Percentiles rank a stretch among this genome's conserved stretches.
Conservation (phyloP, 1,284 basidiomycete genomes). For the Amylostereum areolatum region DNA sequence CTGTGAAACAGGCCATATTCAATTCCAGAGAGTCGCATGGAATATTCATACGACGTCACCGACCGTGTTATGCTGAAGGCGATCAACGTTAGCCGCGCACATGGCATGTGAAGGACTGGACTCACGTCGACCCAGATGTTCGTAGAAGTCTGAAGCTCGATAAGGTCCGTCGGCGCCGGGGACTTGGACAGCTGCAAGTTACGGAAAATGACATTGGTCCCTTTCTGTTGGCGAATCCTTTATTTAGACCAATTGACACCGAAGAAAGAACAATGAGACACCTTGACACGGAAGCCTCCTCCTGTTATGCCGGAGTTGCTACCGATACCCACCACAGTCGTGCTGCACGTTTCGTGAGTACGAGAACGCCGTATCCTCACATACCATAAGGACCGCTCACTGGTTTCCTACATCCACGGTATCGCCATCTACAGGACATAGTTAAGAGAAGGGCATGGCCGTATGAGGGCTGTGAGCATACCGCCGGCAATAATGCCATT, state of each 20-base stretch:
- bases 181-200: slow-evolving; percentile 19
- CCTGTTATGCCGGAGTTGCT: slow-evolving; percentile 14
- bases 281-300: slow-evolving; percentile 19
- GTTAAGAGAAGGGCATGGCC: neutral
- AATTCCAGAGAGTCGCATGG: too few relatives aligned
- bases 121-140: slow-evolving; percentile 22
- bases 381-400: slow-evolving; percentile 2
- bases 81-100: neutral
- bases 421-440: slow-evolving; percentile 6
- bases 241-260: neutral
- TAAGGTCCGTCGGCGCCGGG: slow-evolving; percentile 17
- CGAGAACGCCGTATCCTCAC: neutral
- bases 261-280: neutral
- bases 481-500: slow-evolving; percentile 7
- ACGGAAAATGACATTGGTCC: slow-evolving; percentile 19
- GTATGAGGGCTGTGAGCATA: neutral
- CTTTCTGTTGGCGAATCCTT: slow-evolving; percentile 3
- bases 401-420: slow-evolving; percentile 11
- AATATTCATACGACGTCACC: too few relatives aligned
- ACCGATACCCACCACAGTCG: slow-evolving; percentile 11
- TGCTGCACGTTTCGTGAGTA: slow-evolving; percentile 1
- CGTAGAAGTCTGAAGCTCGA: slow-evolving; percentile 18
- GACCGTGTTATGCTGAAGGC: neutral
- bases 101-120: neutral
- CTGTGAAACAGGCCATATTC: neutral